phyloP scores from a whole-genome alignment of 129 eudicot species.

The Escallonia rubra region DNA sequence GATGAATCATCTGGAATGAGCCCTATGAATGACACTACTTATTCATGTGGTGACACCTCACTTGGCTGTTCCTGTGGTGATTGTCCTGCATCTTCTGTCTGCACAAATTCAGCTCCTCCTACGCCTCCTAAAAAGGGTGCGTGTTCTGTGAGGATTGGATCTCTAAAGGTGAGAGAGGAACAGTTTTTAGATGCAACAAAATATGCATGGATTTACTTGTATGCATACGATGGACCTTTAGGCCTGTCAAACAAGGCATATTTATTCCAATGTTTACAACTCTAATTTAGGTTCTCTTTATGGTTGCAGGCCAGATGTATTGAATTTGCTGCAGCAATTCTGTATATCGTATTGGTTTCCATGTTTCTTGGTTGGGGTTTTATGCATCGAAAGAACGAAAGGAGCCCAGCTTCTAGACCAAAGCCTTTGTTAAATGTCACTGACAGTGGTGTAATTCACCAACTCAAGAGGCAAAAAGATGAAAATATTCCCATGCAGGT shows the following conservation, averaged over 20 bases:
- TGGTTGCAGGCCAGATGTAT: conserved; percentile 79
- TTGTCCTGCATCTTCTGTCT: conserved; percentile 72
- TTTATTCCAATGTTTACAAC: not conserved
- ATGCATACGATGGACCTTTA: not conserved
- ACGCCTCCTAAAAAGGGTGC: conserved; percentile 43
- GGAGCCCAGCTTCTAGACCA: conserved; percentile 49
- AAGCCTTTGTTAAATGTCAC: conserved; percentile 50
- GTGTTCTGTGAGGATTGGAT: conserved; percentile 77
- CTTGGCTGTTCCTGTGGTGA: conserved; percentile 99
- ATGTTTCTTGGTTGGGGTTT: conserved; percentile 93
- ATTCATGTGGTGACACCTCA: conserved; percentile 90
- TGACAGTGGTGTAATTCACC: conserved; percentile 43
- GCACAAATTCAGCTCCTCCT: conserved; percentile 65
- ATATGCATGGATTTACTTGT: conserved; percentile 10
- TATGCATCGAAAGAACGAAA: conserved; percentile 47
- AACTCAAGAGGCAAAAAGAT: conserved; percentile 49
- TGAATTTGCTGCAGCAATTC: conserved; percentile 64
- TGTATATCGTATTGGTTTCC: conserved; percentile 65
- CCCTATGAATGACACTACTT: conserved; percentile 87
- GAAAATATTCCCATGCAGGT: conserved; percentile 81
- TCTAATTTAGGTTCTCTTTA: conserved; percentile 17
- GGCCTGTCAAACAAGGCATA: not conserved
- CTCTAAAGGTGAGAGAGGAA: conserved; percentile 55
- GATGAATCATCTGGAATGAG: conserved; percentile 75
- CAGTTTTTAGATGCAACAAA: too few relatives aligned